Conservation (phyloP, 805 yeast genomes). For the Zygosaccharomyces kombuchaensis region DNA sequence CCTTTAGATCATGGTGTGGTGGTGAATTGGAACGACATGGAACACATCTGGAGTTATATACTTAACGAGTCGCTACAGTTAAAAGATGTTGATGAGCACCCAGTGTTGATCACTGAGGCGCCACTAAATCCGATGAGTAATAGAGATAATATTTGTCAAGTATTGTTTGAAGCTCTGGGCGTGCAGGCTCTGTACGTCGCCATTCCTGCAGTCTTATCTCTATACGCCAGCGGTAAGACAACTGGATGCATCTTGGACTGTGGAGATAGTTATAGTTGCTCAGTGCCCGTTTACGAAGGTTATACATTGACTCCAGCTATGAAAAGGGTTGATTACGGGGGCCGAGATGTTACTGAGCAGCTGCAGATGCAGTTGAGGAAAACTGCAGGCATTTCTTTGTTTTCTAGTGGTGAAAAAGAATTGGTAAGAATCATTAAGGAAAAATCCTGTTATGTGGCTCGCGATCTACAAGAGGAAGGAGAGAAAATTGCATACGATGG, state of each 20-base stretch:
- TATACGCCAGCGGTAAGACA: conserved; percentile 86
- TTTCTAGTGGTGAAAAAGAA: conserved; percentile 76
- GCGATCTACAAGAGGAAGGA: conserved; percentile 48
- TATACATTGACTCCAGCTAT: conserved; percentile 71
- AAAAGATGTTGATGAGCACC: conserved; percentile 75
- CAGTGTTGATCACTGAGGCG: conserved; percentile 82
- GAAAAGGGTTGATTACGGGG: conserved; percentile 75
- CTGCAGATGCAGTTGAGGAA: conserved; percentile 65
- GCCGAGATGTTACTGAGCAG: conserved; percentile 77
- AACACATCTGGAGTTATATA: conserved; percentile 68
- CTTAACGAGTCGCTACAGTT: conserved; percentile 51
- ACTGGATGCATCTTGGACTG: conserved; percentile 85
- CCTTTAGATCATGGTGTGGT: conserved; percentile 82
- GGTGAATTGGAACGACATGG: conserved; percentile 83
- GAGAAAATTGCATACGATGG: conserved; percentile 32
- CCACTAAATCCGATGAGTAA: conserved; percentile 82
- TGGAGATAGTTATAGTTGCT: conserved; percentile 90
- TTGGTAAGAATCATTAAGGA: conserved; percentile 78
- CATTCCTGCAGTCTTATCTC: conserved; percentile 79
- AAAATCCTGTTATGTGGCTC: conserved; percentile 61
- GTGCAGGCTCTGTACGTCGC: conserved; percentile 94
- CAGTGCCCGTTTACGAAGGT: conserved; percentile 89
- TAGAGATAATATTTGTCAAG: conserved; percentile 86
- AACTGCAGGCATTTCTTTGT: conserved; percentile 56
- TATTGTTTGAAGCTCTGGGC: conserved; percentile 86